Evolutionary conservation across 2,329 filamentous ascomycete species (phyloP), one percentile per base, ranked within the genome.

Genomic region (Verticillium nonalfalfae): DNA sequence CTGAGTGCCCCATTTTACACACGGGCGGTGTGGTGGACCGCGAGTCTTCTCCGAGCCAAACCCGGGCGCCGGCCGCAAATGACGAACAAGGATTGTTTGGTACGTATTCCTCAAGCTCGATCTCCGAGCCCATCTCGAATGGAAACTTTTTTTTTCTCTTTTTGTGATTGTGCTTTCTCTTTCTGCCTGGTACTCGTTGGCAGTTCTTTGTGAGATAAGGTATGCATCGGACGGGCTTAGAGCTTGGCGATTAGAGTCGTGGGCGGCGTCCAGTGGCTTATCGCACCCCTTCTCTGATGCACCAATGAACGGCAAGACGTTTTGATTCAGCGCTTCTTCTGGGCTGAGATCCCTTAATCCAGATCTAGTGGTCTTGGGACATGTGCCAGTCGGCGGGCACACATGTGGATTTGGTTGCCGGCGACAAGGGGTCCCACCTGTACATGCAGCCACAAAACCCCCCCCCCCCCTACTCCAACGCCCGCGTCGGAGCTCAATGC

Each of bases 1-100:
- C 45, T 52, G 45, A n/a, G 45, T 7, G 45, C 45, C 18, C 39
- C 39, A 40, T 14, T 40, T 40, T 40, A 40, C 39, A 15, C 14
- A 15, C 6, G 6, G 14, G 14, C 39, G 45, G n/a, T 21, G 57
- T 50, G 26, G 35, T 15, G 33, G 15, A 40, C 34, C 26, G 57
- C 57, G 57, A 58, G 26, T 40, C 57, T 50, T 58, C 57, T 58
- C 57, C 57, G 57, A 58, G 39, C 36, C 38, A 31, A 33, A 40
- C 38, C 38, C 57, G 21, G 39, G 56, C 21, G 45, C 45, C 18
- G 34, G 31, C 56, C n/a, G 18, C 13, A 14, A 26, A 58, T 21
- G 33, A 57, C 45, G 11, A 21, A 21, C 45, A 18, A 52, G 7
- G 45, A 36, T 2, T 13, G 18, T 18, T 21, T 18, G 45, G 18